Conservation (phyloP, 1,284 basidiomycete genomes). For the Volvariella volvacea region DNA sequence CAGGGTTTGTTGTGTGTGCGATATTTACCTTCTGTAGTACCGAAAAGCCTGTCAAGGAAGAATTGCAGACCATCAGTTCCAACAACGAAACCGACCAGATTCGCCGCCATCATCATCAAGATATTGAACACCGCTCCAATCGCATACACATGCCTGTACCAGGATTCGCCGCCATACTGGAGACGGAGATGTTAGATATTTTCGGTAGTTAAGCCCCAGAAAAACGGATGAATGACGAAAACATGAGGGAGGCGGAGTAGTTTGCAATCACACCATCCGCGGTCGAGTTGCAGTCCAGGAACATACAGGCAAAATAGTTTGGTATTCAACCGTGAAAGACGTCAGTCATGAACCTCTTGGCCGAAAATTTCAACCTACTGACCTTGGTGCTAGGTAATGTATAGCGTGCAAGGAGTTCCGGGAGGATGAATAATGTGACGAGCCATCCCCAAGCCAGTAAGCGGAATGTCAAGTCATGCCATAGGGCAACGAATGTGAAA, state of each 20-base stretch:
- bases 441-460: slow-evolving; percentile 98
- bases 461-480: slow-evolving; percentile 91
- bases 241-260: background rate
- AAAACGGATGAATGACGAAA: background rate
- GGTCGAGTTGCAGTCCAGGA: background rate
- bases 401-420: slow-evolving; percentile 68
- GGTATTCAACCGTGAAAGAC: too few relatives aligned
- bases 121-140: slow-evolving; percentile 83
- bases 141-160: slow-evolving; percentile 88
- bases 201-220: background rate
- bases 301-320: too few relatives aligned
- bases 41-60: slow-evolving; percentile 62
- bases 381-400: slow-evolving; percentile 64
- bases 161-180: slow-evolving; percentile 61
- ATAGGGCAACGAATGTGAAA: slow-evolving; percentile 98
- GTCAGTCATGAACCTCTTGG: too few relatives aligned
- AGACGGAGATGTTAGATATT: background rate
- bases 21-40: slow-evolving; percentile 57
- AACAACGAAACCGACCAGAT: slow-evolving; percentile 93
- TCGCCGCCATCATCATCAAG: slow-evolving; percentile 88
- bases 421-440: slow-evolving; percentile 84
- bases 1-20: background rate
- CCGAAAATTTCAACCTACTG: slow-evolving; percentile 17
- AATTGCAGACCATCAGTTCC: slow-evolving; percentile 80
- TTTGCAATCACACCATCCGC: background rate